Evolutionary conservation across 2,329 filamentous ascomycete species (phyloP), one percentile per base, ranked within the genome.

Genomic region (Aspergillus sp.): DNA sequence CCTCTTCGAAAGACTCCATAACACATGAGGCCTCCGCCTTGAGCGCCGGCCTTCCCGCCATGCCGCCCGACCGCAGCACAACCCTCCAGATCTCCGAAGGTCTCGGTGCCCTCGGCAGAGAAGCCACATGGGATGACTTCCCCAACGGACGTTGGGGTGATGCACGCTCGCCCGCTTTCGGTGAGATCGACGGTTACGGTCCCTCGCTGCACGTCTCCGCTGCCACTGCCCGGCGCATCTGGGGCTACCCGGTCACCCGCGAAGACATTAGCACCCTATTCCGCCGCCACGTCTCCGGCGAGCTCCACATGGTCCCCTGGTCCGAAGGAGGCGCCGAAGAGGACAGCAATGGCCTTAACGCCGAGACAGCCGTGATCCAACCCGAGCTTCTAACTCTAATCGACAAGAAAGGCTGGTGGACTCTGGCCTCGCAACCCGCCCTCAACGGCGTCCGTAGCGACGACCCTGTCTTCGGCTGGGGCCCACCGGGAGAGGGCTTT

Each of bases 121-220:
- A 98, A 81, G 95, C 95, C 36, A 99, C 95, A 0, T 99, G 95
- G 95, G 95, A 99, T 71, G 95, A 99, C 70, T 99, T 92, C 76
- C 94, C 94, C 64, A 98, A 98, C 80, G 95, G 94, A 28, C 87
- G 94, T 58, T 98, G 94, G 88, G 94, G 94, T 73, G 94, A 97
- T 71, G 91, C 93, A 4, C 87, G 94, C 55, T 97, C 92, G 2
- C 92, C 92, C 1, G 94, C 94, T 0, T 98, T 96, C 73, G 94
- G 94, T 70, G 92, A 97, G 76, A 97, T 97, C 61, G 93, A 98
- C 72, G 94, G 94, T n/a, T 98, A 98, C 73, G 95, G 95, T 10
- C 92, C 96, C n/a, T 95, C 90, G 59, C 82, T 99, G 41, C 95
- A 97, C 79, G 91, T 97, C 73, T 91, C 91, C 0, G 87, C 91